Evolutionary conservation across 2,329 filamentous ascomycete species (phyloP), one percentile per base, ranked within the genome.

Genomic region (Diatrype stigma): DNA sequence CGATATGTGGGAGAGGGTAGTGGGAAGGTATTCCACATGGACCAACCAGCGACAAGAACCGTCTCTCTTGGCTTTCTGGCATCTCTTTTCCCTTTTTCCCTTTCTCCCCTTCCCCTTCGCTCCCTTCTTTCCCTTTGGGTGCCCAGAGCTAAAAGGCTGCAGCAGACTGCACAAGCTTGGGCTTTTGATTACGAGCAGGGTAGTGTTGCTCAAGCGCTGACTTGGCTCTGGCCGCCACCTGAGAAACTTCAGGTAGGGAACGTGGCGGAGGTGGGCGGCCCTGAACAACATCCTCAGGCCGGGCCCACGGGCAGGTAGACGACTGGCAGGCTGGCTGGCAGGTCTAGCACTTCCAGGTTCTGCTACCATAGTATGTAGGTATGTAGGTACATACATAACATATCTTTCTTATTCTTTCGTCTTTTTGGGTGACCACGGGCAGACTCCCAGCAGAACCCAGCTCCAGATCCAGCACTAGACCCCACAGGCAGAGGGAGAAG

Each of bases 141-240:
- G 40, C 22, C 38, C 22, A 44, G 22, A n/a, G 22, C 19, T 16
- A 11, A 23, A 23, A 6, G 21, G 21, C 2, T 2, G 19, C 17
- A 23, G 22, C 17, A 37, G 34, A 37, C 34, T 37, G n/a, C 34
- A 11, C 22, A 28, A 32, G 30, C 42, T 37, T 45, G 32, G 30
- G 22, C 23, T 46, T 48, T 51, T 52, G 45, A 48, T 58, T 53
- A 55, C 51, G 48, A 51, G 32, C 54, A 55, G 54, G 50, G 56
- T 54, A 55, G 40, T 35, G 48, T 47, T 49, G 35, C 52, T 51
- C 52, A 53, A 55, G 52, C 52, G 54, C 56, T 54, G 52, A 58
- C 54, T 54, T 58, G 56, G 54, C 54, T 51, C 45, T 35, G 45
- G 32, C 32, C 23, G 17, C 45, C 45, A 19, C 45, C 35, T 45